phyloP scores from a whole-genome alignment of 805 yeast genomes.

The Brettanomyces anomalus region DNA sequence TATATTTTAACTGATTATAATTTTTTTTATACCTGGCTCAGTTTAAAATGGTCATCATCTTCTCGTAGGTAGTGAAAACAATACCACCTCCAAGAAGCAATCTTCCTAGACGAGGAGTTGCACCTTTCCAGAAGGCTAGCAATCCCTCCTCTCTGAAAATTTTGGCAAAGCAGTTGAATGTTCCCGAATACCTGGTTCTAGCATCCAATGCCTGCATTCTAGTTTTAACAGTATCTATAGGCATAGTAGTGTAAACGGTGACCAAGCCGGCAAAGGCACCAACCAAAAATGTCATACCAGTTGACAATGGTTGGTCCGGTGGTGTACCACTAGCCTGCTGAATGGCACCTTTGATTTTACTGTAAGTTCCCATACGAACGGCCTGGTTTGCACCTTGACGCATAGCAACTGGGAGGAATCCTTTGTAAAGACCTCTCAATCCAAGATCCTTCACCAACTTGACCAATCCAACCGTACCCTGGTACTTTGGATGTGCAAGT shows the following conservation, averaged over 20 bases:
- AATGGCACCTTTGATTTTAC: constrained; percentile 69
- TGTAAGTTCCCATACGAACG: constrained; percentile 88
- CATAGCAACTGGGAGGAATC: constrained; percentile 84
- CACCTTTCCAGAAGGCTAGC: constrained; percentile 93
- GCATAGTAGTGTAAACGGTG: constrained; percentile 91
- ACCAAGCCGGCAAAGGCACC: constrained; percentile 88
- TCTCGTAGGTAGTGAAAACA: constrained; percentile 92
- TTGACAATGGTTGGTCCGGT: constrained; percentile 65
- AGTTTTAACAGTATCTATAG: constrained; percentile 91
- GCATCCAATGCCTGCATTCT: constrained; percentile 94
- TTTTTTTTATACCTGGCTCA: constrained; percentile 12
- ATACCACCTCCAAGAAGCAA: constrained; percentile 92
- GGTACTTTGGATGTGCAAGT: constrained; percentile 67
- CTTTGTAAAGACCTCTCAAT: constrained; percentile 75
- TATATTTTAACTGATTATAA: constrained; percentile 3
- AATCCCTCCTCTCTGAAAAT: constrained; percentile 85
- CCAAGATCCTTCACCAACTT: constrained; percentile 71
- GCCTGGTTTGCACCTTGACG: constrained; percentile 96
- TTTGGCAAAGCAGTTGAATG: constrained; percentile 71
- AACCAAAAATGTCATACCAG: constrained; percentile 73
- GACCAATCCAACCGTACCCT: constrained; percentile 55
- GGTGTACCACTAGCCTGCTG: constrained; percentile 62
- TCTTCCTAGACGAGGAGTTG: constrained; percentile 93
- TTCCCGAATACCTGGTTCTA: constrained; percentile 56
- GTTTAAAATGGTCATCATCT: constrained; percentile 57